Evolutionary conservation across 352 stramenopile species (phyloP).

Genomic region (Phytophthora megakarya): DNA sequence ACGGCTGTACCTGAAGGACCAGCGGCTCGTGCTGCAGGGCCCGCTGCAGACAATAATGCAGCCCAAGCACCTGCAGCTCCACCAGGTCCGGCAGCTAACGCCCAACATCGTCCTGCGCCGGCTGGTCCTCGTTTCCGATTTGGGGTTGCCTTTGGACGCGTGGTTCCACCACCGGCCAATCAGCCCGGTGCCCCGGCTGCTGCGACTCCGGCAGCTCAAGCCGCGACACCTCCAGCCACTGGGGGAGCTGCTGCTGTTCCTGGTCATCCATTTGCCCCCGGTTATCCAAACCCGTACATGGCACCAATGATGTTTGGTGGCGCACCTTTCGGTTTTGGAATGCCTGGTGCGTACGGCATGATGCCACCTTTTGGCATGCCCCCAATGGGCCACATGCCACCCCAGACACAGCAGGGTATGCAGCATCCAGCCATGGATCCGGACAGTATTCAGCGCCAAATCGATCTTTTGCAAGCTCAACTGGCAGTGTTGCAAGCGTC

Average conservation of each 20-base stretch:
- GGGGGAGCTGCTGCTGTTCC: constrained; percentile 25
- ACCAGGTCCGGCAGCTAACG: constrained; percentile 14
- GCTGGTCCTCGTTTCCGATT: constrained; percentile 40
- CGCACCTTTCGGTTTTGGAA: constrained; percentile 56
- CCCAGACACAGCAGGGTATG: constrained; percentile 29
- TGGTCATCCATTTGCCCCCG: constrained; percentile 43
- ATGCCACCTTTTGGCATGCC: constrained; percentile 54
- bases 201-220: constrained; percentile 10
- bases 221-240: constrained; percentile 12
- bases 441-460: constrained; percentile 55
- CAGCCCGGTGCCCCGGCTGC: constrained; percentile 18
- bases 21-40: constrained; percentile 25
- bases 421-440: constrained; percentile 43
- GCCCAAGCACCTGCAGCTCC: constrained; percentile 17
- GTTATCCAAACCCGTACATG: constrained; percentile 61
- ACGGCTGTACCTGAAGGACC: constrained; percentile 40
- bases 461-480: constrained; percentile 56
- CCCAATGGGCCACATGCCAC: constrained; percentile 23
- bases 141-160: constrained; percentile 35
- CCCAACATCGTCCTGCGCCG: constrained; percentile 18
- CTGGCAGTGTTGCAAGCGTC: constrained; percentile 54
- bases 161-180: constrained; percentile 21
- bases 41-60: constrained; percentile 27
- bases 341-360: constrained; percentile 62
- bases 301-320: constrained; percentile 65